Base-by-base conservation (phyloP, 1,139 yeast genomes). In the Pichia sp. region DNA sequence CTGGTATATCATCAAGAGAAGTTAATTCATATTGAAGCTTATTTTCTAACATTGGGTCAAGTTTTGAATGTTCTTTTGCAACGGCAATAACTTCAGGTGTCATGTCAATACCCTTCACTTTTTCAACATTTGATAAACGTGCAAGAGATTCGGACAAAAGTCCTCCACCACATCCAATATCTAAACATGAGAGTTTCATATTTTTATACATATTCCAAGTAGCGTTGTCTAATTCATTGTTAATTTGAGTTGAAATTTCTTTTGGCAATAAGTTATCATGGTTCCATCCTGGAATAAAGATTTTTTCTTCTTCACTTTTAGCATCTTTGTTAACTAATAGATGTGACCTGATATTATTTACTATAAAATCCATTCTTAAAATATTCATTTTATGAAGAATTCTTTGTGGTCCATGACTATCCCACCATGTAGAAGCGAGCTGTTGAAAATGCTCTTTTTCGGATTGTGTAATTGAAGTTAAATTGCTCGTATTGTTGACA, bases 161-260 rank as follows among this genome's bases (percentile, higher is more conserved):
- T 0, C 99, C 99, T 7, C 98, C 99, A 19, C 99, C 99, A 59
- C 98, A 93, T 0, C 99, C 99, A 41, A 91, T 80, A 58, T 91
- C 99, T 46, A 91, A 65, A 1, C 80, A 89, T 13, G 64, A 62
- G 40, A 77, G 63, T 38, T 69, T 62, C 32, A 65, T 51, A 0
- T 56, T 52, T 5, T 51, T 46, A 33, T 70, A 59, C 29, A 75
- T 51, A 32, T 67, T 66, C 20, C 67, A 65, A 42, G 77, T 62
- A 37, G 72, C 69, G 9, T 50, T 52, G 13, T 70, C 69, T 46
- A 75, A 75, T 46, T 77, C 80, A 16, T 55, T 48, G n/a, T 68
- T 52, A 28, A 82, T 77, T 41, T 69, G 68, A 7, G 56, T 49
- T 31, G 72, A 62, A 31, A 80, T 68, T 15, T 66, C 68, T 11